Base-by-base conservation (phyloP, 2,329 filamentous ascomycete species). In the Periglandula ipomoeae region DNA sequence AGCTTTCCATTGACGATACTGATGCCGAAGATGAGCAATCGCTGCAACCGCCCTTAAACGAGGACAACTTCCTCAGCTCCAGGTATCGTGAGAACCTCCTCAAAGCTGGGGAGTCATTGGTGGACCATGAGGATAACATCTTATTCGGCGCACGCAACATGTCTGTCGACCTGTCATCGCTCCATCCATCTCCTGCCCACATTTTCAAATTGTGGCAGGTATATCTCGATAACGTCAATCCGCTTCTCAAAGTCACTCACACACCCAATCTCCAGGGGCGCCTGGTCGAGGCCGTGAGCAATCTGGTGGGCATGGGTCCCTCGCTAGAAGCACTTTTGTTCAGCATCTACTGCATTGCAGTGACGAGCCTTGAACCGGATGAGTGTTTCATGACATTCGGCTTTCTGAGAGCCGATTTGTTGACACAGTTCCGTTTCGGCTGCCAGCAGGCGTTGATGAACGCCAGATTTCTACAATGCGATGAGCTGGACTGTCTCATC, bases 191-290 rank as follows among this genome's bases (percentile, higher is more conserved):
- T 0, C 65, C 67, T 0, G 62, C 66, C 1, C 65, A 72, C 0
- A 71, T 75, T 6, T 72, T 77, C 50, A 59, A 64, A 22, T 61
- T 78, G 1, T 83, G 79, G 78, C 77, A 82, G 56, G 62, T 73
- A 0, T 83, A 77, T 52, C 61, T 82, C 0, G 71, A 80, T 24
- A 79, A 79, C 37, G 71, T 82, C 45, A 69, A 82, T 52, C 78
- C 79, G 0, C 53, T 83, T 2, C 61, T 81, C n/a, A 81, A 79
- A 46, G 66, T 82, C 32, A 75, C 75, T 0, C 79, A 83, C 54
- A 70, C 71, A 0, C 78, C 79, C 0, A 79, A 61, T 1, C 56
- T 82, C 0, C 78, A 82, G 52, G 54, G 58, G 1, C 70, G 68
- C 3, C 70, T 83, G 5, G 68, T 81, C 11, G 70, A 78, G 17